Percentiles rank a stretch among this genome's conserved stretches.
Conservation (phyloP, 2,329 filamentous ascomycete species). For the Trichoderma sp. region DNA sequence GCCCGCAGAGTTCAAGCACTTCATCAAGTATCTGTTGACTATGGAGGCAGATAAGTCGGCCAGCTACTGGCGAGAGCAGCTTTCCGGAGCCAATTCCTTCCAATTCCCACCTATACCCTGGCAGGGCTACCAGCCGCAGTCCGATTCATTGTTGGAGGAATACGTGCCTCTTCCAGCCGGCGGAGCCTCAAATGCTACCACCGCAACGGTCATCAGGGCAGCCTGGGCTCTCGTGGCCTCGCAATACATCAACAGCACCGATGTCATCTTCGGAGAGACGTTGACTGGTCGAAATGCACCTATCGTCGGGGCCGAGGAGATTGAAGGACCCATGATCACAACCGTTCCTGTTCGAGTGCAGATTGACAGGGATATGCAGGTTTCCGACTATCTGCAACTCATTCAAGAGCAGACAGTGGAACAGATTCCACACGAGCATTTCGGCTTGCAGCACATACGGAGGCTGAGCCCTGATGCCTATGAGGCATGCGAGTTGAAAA, state of each 20-base stretch:
- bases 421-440: slow-evolving; percentile 66
- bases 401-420: slow-evolving; percentile 59
- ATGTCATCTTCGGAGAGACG: slow-evolving; percentile 62
- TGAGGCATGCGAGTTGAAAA: slow-evolving; percentile 59
- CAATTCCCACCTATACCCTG: slow-evolving; percentile 55
- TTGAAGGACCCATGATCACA: slow-evolving; percentile 63
- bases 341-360: slow-evolving; percentile 59
- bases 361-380: slow-evolving; percentile 39
- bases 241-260: slow-evolving; percentile 53
- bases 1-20: slow-evolving; percentile 51
- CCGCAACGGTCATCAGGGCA: slow-evolving; percentile 59
- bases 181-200: slow-evolving; percentile 48
- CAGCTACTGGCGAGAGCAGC: slow-evolving; percentile 50
- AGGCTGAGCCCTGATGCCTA: slow-evolving; percentile 57
- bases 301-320: slow-evolving; percentile 53
- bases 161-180: slow-evolving; percentile 48
- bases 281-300: slow-evolving; percentile 59
- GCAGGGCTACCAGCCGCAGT: slow-evolving; percentile 51
- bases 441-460: slow-evolving; percentile 62
- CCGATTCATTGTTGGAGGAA: slow-evolving; percentile 57
- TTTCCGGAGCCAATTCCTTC: slow-evolving; percentile 48
- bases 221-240: slow-evolving; percentile 61
- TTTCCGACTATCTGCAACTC: slow-evolving; percentile 56
- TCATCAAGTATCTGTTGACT: slow-evolving; percentile 51
- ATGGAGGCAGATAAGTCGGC: slow-evolving; percentile 47